Percentiles rank a stretch among this genome's conserved stretches.
phyloP scores from a whole-genome alignment of 2,329 filamentous ascomycete species.

The Trichoderma sp. region DNA sequence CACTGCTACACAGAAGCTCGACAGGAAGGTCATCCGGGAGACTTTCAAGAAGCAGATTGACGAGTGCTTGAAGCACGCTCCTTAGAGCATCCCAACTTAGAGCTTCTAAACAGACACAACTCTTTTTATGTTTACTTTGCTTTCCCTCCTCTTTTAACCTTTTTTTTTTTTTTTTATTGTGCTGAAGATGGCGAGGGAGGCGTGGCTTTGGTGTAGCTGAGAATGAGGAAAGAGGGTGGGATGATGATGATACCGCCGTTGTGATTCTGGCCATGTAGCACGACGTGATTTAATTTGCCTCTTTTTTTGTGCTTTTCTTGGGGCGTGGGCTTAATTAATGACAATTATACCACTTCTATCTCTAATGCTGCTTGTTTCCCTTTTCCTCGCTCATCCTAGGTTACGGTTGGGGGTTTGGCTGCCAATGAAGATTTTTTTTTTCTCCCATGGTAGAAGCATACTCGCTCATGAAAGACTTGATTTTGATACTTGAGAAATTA shows the following conservation, averaged over 20 bases:
- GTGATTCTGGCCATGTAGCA: slow-evolving; percentile 14
- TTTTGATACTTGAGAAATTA: background rate
- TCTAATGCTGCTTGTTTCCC: background rate
- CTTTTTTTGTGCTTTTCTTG: slow-evolving; percentile 11
- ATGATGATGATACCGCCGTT: slow-evolving; percentile 23
- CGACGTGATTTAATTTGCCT: slow-evolving; percentile 15
- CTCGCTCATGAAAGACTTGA: too few species aligned
- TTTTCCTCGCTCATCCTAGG: background rate
- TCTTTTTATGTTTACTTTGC: background rate
- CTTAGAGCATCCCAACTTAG: slow-evolving; percentile 21
- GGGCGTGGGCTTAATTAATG: slow-evolving; percentile 13
- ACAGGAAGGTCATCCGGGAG: slow-evolving; percentile 50
- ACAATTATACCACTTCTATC: slow-evolving; percentile 16
- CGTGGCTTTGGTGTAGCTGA: background rate
- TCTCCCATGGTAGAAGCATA: background rate
- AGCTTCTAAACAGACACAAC: background rate
- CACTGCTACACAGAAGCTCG: slow-evolving; percentile 61
- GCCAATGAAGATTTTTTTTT: background rate
- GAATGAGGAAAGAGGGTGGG: background rate
- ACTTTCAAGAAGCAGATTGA: slow-evolving; percentile 51
- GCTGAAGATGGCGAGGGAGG: background rate
- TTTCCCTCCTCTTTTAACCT: background rate
- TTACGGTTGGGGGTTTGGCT: background rate
- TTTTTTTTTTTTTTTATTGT: background rate
- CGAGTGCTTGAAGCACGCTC: slow-evolving; percentile 35